phyloP scores from a whole-genome alignment of 306 rosid species.

The Malus sieversii region DNA sequence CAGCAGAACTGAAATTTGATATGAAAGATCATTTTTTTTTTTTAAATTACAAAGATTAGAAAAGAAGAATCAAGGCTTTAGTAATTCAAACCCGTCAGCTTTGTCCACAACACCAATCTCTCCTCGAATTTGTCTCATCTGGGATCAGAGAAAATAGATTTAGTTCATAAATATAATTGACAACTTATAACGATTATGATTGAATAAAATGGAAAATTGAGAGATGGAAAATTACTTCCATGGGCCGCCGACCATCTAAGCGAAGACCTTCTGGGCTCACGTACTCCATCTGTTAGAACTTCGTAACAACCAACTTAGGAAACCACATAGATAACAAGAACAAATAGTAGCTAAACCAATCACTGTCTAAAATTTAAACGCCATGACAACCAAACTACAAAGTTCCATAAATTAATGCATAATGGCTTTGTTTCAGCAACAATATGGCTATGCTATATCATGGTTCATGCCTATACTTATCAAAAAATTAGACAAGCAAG shows the following conservation, averaged over 20 bases:
- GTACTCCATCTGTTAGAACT: slow-evolving; percentile 48
- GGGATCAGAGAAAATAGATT: background rate
- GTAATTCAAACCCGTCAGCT: slow-evolving; percentile 61
- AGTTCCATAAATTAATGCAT: background rate
- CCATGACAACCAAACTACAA: background rate
- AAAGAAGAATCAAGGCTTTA: background rate
- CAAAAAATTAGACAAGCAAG: no score
- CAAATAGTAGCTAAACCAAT: background rate
- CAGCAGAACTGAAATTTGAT: slow-evolving; percentile 50
- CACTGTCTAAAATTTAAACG: background rate
- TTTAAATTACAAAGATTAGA: background rate
- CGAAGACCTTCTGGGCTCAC: slow-evolving; percentile 96
- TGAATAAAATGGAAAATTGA: background rate
- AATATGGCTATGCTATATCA: background rate
- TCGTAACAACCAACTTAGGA: background rate
- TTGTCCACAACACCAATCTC: slow-evolving; percentile 81
- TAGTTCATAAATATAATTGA: background rate
- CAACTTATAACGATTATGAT: background rate
- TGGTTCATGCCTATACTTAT: no score
- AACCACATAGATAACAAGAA: background rate
- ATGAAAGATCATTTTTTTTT: background rate
- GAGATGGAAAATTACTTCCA: slow-evolving; percentile 22
- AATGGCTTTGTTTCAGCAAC: background rate
- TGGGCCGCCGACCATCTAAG: slow-evolving; percentile 78
- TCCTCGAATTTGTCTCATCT: slow-evolving; percentile 93